phyloP scores from a whole-genome alignment of 371 early-diverging fungal species.

The Chytridium lagenaria region DNA sequence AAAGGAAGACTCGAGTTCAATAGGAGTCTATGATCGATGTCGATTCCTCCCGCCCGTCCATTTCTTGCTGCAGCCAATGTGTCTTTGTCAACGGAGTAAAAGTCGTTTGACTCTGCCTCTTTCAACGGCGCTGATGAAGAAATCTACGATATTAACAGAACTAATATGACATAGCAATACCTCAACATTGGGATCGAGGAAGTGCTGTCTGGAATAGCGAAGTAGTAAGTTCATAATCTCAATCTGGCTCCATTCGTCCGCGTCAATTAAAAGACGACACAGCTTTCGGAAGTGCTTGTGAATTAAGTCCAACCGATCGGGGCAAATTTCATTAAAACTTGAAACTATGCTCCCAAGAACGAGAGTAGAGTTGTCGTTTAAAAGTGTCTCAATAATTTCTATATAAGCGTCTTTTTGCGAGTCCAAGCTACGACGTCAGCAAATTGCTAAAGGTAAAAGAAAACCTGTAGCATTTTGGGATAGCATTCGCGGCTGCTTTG shows the following conservation, averaged over 20 bases:
- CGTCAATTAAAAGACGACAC: conserved; percentile 81
- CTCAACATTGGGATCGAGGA: conserved; percentile 38
- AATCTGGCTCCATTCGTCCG: conserved; percentile 96
- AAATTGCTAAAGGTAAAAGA: neutral
- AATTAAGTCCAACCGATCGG: conserved; percentile 80
- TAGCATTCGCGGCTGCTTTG: conserved; percentile 90
- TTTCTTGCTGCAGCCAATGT: neutral
- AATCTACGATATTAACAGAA: too few species aligned
- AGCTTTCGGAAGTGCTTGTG: conserved; percentile 89
- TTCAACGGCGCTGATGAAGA: neutral
- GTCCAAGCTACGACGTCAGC: conserved; percentile 67
- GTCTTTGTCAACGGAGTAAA: neutral
- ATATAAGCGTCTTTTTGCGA: conserved; percentile 76
- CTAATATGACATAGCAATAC: too few species aligned
- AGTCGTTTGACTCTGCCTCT: conserved; percentile 50
- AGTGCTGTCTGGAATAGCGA: conserved; percentile 66
- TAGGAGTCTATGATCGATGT: conserved; percentile 75
- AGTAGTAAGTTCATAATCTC: conserved; percentile 79
- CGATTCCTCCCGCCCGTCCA: conserved; percentile 25
- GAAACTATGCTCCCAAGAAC: conserved; percentile 87
- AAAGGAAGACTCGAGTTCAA: conserved; percentile 75
- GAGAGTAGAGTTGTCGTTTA: conserved; percentile 84
- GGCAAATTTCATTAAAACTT: conserved; percentile 88
- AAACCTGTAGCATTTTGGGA: conserved; percentile 86
- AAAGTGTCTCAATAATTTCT: conserved; percentile 74